A percentile compares a stretch with the other conserved stretches of the same genome.
Evolutionary conservation across 192 early-diverging fungal genomes (phyloP).

Genomic region (Coemansia interrupta): DNA sequence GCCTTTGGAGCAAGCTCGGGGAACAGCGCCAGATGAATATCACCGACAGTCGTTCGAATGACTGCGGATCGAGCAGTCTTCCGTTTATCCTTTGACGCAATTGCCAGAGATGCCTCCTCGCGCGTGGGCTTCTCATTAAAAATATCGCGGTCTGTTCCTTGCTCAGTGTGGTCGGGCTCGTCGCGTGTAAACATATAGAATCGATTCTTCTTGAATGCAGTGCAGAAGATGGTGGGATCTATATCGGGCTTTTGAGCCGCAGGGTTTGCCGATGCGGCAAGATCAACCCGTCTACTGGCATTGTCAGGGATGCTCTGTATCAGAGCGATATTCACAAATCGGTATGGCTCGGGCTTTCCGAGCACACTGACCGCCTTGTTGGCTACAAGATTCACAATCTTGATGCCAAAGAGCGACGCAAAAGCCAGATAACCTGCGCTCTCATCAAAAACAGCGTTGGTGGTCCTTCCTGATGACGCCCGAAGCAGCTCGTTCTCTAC

Average conservation of each 20-base stretch:
- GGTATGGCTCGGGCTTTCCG: conserved; percentile 87
- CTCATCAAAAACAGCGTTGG: conserved; percentile 91
- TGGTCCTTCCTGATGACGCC: conserved; percentile 58
- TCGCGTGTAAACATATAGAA: conserved; percentile 91
- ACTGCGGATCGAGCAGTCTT: conserved; percentile 68
- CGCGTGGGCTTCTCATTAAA: conserved; percentile 97
- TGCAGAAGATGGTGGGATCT: conserved; percentile 88
- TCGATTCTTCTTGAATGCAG: conserved; percentile 85
- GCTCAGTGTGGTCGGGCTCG: conserved; percentile 64
- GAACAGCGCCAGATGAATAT: conserved; percentile 84
- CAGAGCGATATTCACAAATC: conserved; percentile 84
- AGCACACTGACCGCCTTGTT: conserved; percentile 82
- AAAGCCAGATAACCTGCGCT: conserved; percentile 85
- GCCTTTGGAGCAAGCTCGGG: conserved; percentile 83
- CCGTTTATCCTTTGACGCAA: conserved; percentile 56
- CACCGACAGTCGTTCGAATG: conserved; percentile 86
- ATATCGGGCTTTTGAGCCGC: conserved; percentile 69
- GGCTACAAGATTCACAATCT: conserved; percentile 80
- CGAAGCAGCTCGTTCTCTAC: conserved; percentile 84
- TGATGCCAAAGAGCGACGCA: conserved; percentile 92
- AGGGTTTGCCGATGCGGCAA: conserved; percentile 83
- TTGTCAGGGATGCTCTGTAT: conserved; percentile 66
- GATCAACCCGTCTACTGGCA: neutral
- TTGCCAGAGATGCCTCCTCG: conserved; percentile 91
- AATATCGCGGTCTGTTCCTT: conserved; percentile 78